phyloP scores from a whole-genome alignment of 2,329 filamentous ascomycete genomes.

The Graphium sp. region DNA sequence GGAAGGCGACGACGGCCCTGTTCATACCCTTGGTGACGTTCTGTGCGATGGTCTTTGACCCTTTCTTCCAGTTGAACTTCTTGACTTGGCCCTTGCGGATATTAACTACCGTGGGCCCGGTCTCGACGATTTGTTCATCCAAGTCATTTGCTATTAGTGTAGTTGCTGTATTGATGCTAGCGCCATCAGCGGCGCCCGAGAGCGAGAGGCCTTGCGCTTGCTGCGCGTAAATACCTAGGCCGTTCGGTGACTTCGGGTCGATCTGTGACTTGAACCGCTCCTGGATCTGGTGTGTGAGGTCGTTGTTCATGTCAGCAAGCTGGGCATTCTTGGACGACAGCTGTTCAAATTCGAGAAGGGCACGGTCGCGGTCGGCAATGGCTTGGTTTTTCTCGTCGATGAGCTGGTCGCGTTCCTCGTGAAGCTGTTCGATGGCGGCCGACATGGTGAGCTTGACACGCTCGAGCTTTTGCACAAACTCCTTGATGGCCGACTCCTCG shows the following conservation, averaged over 20 bases:
- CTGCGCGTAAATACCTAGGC: conserved; percentile 39
- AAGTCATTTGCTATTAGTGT: conserved; percentile 44
- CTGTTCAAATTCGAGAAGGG: conserved; percentile 88
- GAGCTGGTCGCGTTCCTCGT: conserved; percentile 61
- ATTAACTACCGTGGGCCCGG: conserved; percentile 83
- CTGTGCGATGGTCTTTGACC: conserved; percentile 82
- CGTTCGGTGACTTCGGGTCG: conserved; percentile 30
- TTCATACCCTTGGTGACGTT: conserved; percentile 90
- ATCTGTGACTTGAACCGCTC: conserved; percentile 76
- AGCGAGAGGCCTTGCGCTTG: conserved; percentile 31
- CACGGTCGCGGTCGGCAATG: conserved; percentile 76
- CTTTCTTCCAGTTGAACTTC: conserved; percentile 99
- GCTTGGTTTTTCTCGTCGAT: conserved; percentile 73
- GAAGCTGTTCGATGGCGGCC: conserved; percentile 39
- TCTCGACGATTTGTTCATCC: conserved; percentile 50
- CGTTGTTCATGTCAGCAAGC: conserved; percentile 87
- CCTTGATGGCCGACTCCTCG: conserved; percentile 81
- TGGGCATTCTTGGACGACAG: conserved; percentile 89
- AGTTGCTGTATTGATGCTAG: conserved; percentile 37
- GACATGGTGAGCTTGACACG: conserved; percentile 43
- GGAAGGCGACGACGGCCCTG: conserved; percentile 67
- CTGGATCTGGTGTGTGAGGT: conserved; percentile 86
- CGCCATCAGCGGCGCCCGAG: conserved; percentile 30
- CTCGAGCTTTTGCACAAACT: conserved; percentile 63
- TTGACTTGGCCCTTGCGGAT: conserved; percentile 87